A percentile compares a stretch with the other conserved stretches of the same genome.
Conservation (phyloP, 306 rosid species). For the Ammopiptanthus mongolicus region DNA sequence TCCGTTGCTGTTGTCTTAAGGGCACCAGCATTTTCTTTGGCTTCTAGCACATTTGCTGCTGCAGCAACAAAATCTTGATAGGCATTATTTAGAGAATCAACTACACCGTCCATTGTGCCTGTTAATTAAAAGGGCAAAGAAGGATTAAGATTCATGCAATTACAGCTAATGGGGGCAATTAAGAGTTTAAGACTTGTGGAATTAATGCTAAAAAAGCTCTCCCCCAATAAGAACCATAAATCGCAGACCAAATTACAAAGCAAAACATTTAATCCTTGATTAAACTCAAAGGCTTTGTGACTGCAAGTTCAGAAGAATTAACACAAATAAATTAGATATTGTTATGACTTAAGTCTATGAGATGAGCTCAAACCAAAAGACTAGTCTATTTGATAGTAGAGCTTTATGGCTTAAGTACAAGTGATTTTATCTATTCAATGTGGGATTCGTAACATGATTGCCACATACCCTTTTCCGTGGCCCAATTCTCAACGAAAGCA, state of each 20-base stretch:
- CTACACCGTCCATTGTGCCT: constrained; percentile 57
- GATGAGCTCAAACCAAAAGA: too few relatives aligned
- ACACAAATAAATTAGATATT: background rate
- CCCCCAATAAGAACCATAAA: background rate
- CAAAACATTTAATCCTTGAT: background rate
- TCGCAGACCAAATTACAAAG: background rate
- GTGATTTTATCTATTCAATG: too few relatives aligned
- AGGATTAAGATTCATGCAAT: background rate
- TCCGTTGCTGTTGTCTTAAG: constrained; percentile 55
- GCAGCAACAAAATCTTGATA: constrained; percentile 71
- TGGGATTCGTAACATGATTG: too few relatives aligned
- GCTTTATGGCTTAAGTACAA: too few relatives aligned
- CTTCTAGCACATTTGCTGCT: constrained; percentile 60
- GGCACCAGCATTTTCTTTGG: constrained; percentile 45
- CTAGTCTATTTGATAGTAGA: too few relatives aligned
- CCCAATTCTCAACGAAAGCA: too few relatives aligned
- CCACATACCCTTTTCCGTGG: too few relatives aligned
- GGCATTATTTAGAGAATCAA: constrained; percentile 59
- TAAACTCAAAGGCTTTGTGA: background rate
- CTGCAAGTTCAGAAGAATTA: background rate
- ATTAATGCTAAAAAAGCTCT: background rate
- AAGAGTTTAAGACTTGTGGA: background rate
- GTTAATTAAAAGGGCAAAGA: background rate
- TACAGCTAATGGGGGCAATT: background rate
- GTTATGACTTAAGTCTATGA: too few relatives aligned